Evolutionary conservation across 1,139 yeast genomes (phyloP).

Genomic region (Geotrichum bryndzae): DNA sequence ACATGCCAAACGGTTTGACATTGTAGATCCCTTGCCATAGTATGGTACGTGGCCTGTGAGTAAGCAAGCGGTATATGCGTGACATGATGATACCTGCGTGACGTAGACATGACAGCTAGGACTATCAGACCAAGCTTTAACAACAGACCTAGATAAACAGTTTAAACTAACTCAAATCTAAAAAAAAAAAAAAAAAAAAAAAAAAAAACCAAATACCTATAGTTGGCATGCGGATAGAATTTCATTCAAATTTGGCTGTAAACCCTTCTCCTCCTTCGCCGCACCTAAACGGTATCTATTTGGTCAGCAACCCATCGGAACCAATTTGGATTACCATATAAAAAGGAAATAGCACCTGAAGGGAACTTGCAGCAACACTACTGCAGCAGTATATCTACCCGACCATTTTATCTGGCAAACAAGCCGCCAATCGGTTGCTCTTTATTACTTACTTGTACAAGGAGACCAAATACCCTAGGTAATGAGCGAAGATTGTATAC

Average conservation of each 20-base stretch:
- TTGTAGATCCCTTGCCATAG: background rate
- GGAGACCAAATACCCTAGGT: background rate
- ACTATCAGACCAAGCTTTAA: background rate
- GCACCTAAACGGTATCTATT: background rate
- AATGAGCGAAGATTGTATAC: background rate
- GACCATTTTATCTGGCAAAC: background rate
- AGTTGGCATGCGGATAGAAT: background rate
- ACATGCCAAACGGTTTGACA: background rate
- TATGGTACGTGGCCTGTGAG: background rate
- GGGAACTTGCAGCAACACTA: background rate
- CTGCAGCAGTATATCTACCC: background rate
- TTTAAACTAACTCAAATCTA: background rate
- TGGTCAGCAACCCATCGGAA: background rate
- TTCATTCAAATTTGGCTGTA: too few species aligned
- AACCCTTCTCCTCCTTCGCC: background rate
- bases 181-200: too few species aligned
- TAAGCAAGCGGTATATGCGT: background rate
- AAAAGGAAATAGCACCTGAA: background rate
- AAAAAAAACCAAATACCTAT: too few species aligned
- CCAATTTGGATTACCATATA: background rate
- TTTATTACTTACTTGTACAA: background rate
- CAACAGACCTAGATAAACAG: background rate
- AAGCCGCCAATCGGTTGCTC: background rate
- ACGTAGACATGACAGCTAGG: background rate
- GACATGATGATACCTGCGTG: background rate